Conservation (phyloP, 192 early-diverging fungal species). For the Backusella parvicylindrica region DNA sequence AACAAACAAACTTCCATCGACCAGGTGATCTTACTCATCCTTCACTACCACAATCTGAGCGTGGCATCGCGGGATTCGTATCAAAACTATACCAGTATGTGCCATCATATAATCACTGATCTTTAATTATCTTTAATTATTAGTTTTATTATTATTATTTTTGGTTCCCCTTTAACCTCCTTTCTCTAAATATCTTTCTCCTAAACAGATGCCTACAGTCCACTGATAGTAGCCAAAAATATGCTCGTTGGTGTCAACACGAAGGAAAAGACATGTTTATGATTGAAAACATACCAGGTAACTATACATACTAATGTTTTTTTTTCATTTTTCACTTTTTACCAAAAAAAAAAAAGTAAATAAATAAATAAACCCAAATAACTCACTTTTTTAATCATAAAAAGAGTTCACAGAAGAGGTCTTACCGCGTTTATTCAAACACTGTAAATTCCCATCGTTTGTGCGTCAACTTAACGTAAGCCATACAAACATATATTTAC, state of each 20-base stretch:
- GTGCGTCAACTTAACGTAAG: conserved; percentile 51
- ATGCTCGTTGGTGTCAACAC: conserved; percentile 29
- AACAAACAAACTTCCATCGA: background rate
- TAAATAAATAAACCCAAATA: background rate
- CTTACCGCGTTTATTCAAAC: conserved; percentile 42
- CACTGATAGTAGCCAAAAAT: conserved; percentile 24
- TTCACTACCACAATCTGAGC: conserved; percentile 5
- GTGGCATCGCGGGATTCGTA: conserved; percentile 35
- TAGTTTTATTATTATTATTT: background rate
- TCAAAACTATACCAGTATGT: conserved; percentile 36
- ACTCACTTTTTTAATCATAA: background rate
- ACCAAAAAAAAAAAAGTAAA: background rate
- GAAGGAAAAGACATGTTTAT: conserved; percentile 37
- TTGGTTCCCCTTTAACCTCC: background rate
- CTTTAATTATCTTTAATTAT: background rate
- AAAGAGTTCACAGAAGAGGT: conserved; percentile 41
- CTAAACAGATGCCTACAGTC: conserved; percentile 25
- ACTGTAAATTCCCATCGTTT: conserved; percentile 50
- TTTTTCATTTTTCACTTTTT: conserved; percentile 8
- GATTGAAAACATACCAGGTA: conserved; percentile 38
- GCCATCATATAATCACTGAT: background rate
- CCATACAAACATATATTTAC: background rate
- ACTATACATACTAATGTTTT: background rate
- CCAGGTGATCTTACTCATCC: background rate
- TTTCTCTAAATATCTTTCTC: conserved; percentile 3